Conservation (phyloP, 352 stramenopile genomes). For the Phytopythium oedochilum region DNA sequence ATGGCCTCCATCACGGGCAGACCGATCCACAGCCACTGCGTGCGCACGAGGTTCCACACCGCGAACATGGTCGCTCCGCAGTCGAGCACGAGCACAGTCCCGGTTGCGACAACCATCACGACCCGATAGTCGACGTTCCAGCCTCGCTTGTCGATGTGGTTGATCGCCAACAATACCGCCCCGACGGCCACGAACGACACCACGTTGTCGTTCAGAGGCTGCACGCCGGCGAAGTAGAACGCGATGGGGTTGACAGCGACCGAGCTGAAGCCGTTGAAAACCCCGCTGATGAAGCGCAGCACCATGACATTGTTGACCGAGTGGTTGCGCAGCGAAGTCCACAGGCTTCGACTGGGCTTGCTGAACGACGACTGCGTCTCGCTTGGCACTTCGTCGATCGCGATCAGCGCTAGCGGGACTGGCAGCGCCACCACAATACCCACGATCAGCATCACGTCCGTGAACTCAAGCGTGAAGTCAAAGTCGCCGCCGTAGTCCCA, state of each 20-base stretch:
- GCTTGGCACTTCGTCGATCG: conserved; percentile 12
- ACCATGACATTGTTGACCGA: conserved; percentile 33
- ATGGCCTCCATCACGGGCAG: conserved; percentile 51
- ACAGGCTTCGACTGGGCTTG: conserved; percentile 23
- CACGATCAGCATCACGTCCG: conserved; percentile 37
- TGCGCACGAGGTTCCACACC: conserved; percentile 57
- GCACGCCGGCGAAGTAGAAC: conserved; percentile 29
- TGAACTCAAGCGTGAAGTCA: conserved; percentile 46
- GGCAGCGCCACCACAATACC: conserved; percentile 23
- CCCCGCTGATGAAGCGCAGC: conserved; percentile 33
- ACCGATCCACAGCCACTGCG: conserved; percentile 63
- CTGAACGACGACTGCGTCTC: conserved; percentile 13
- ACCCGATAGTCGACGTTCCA: conserved; percentile 38
- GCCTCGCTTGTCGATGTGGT: conserved; percentile 27
- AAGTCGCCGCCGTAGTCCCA: conserved; percentile 63
- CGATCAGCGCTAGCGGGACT: conserved; percentile 21
- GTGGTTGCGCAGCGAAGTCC: conserved; percentile 30
- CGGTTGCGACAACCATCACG: conserved; percentile 26
- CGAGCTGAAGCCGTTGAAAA: conserved; percentile 23
- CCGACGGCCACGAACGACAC: conserved; percentile 36
- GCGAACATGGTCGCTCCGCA: conserved; percentile 40
- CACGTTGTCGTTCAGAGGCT: conserved; percentile 40
- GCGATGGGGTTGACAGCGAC: conserved; percentile 26
- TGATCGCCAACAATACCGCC: conserved; percentile 22
- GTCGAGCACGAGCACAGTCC: conserved; percentile 34